Percentiles rank a stretch among this genome's conserved stretches.
phyloP scores from a whole-genome alignment of 192 early-diverging fungal species.

The Dispira parvispora region DNA sequence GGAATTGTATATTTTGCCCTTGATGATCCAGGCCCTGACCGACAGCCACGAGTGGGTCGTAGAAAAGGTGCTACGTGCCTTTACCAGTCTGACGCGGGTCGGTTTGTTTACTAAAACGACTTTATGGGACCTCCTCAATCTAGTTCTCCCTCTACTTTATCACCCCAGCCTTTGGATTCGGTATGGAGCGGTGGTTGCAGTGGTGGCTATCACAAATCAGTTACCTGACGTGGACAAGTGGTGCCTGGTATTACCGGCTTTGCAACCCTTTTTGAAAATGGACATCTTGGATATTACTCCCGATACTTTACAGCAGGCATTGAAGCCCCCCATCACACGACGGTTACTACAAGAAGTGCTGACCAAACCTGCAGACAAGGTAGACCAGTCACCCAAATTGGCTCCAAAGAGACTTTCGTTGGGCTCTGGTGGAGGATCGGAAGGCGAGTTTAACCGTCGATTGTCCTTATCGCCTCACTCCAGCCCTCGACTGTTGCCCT shows the following conservation, averaged over 20 bases:
- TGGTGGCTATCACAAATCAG: conserved; percentile 15
- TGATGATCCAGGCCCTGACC: conserved; percentile 73
- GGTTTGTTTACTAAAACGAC: conserved; percentile 60
- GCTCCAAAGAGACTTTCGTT: no score
- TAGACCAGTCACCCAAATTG: no score
- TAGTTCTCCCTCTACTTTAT: conserved; percentile 51
- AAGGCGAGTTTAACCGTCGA: neutral
- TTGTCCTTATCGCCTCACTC: neutral
- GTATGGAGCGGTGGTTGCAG: conserved; percentile 27
- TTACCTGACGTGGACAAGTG: conserved; percentile 21
- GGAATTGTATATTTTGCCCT: conserved; percentile 84
- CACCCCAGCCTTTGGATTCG: conserved; percentile 74
- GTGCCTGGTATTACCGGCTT: conserved; percentile 8
- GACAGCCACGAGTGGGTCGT: conserved; percentile 89
- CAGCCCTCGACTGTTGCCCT: neutral
- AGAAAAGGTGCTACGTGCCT: conserved; percentile 67
- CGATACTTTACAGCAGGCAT: conserved; percentile 10
- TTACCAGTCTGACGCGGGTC: conserved; percentile 60
- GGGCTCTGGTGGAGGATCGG: neutral
- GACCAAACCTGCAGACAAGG: neutral
- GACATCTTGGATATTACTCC: conserved; percentile 19
- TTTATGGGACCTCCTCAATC: conserved; percentile 53
- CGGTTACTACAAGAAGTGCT: conserved; percentile 7
- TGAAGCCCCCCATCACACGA: conserved; percentile 1
- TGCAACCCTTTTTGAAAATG: conserved; percentile 16